These are phyloP conservation scores for Brasilioporus rufonigricans DNA, from an alignment of 768 basidiomycete genomes.

Conservation along the genomic window DNA sequence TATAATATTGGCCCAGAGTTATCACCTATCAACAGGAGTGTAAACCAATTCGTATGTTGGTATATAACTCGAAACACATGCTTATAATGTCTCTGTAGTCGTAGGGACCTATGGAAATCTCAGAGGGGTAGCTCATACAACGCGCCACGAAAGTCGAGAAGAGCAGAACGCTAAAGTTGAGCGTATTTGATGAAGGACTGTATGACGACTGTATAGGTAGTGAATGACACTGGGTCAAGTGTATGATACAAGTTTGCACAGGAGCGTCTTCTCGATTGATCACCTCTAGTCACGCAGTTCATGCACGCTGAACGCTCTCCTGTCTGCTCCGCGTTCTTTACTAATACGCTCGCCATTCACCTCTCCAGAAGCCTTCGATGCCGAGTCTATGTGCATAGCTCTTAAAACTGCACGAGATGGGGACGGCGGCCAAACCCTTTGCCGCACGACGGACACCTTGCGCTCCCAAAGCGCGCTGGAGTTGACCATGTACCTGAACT, in stretches of 20 bases:
- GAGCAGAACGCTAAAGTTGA: too few relatives aligned
- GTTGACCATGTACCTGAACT: constrained; percentile 28
- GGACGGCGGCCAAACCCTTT: constrained; percentile 8
- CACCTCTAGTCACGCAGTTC: too few relatives aligned
- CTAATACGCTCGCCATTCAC: neutral
- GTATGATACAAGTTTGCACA: neutral
- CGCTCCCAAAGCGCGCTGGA: constrained; percentile 16
- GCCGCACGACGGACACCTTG: constrained; percentile 13
- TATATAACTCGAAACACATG: too few relatives aligned
- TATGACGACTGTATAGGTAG: neutral
- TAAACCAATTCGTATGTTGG: too few relatives aligned
- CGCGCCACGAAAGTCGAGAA: too few relatives aligned
- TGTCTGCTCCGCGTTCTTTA: neutral
- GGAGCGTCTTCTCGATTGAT: neutral
- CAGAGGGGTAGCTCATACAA: too few relatives aligned
- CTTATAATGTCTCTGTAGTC: too few relatives aligned
- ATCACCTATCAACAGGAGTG: too few relatives aligned
- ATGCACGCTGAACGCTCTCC: too few relatives aligned
- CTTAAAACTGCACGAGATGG: constrained; percentile 16
- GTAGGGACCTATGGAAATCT: too few relatives aligned
- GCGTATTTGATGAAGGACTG: too few relatives aligned
- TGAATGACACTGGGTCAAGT: neutral
- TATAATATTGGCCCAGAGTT: too few relatives aligned
- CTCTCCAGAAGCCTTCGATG: constrained; percentile 7
- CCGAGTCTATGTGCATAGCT: constrained; percentile 21